A percentile compares a stretch with the other conserved stretches of the same genome.
Conservation (phyloP, 2,329 filamentous ascomycete species). For the Penicillium capsulatum region DNA sequence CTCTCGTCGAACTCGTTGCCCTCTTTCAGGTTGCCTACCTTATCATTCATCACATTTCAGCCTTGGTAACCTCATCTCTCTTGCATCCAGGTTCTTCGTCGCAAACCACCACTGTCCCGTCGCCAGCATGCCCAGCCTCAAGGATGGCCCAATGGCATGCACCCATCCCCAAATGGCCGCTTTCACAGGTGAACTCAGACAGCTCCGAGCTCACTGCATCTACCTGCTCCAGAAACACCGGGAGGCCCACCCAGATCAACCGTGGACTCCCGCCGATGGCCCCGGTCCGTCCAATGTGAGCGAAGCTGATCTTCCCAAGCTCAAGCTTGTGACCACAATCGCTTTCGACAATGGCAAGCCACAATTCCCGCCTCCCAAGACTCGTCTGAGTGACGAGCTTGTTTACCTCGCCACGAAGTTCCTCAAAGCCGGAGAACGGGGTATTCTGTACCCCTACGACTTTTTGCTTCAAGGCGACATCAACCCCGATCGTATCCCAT, state of each 20-base stretch:
- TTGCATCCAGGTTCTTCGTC: too few species aligned
- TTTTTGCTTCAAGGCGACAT: slow-evolving; percentile 14
- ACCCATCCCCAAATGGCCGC: background rate
- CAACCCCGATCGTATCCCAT: slow-evolving; percentile 12
- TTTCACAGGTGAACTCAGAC: background rate
- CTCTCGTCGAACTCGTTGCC: too few species aligned
- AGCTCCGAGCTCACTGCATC: background rate
- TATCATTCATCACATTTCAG: too few species aligned
- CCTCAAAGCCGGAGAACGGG: slow-evolving; percentile 1
- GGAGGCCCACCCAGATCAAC: background rate
- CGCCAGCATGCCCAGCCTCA: background rate
- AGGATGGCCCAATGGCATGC: slow-evolving; percentile 7
- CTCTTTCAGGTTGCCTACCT: too few species aligned
- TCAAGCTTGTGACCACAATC: slow-evolving; percentile 2
- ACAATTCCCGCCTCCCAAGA: slow-evolving; percentile 11
- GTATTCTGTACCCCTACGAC: slow-evolving; percentile 14
- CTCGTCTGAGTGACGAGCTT: slow-evolving; percentile 17
- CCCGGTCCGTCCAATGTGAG: background rate
- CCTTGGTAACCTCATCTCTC: too few species aligned
- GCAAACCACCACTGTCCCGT: too few species aligned
- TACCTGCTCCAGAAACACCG: slow-evolving; percentile 1
- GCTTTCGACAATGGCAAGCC: background rate
- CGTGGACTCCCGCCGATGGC: slow-evolving; percentile 3
- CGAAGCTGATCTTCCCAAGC: slow-evolving; percentile 1
- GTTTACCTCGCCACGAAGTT: slow-evolving; percentile 17